Evolutionary conservation across 73 alveolate genomes (phyloP).

Genomic region (Paramecium octaurelia): DNA sequence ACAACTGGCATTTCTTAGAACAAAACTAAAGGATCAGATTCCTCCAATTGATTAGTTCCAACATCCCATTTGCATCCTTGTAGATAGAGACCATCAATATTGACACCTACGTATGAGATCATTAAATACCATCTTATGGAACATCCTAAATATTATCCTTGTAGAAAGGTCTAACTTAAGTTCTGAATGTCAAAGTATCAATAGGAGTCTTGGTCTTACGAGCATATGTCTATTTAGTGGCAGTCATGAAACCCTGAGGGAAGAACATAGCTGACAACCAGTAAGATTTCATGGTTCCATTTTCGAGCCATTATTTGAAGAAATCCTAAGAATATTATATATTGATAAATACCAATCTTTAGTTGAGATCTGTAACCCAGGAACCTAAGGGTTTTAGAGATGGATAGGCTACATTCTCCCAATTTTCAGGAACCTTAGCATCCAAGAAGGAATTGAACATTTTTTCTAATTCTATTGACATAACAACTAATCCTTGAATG

Average conservation of each 20-base stretch:
- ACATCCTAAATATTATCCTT: slow-evolving; percentile 70
- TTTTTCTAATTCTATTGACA: slow-evolving; percentile 91
- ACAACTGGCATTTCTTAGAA: slow-evolving; percentile 97
- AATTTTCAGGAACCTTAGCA: slow-evolving; percentile 86
- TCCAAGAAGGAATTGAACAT: slow-evolving; percentile 89
- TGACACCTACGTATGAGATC: slow-evolving; percentile 64
- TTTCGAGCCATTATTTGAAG: slow-evolving; percentile 93
- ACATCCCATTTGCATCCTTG: slow-evolving; percentile 99
- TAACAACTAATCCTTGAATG: slow-evolving; percentile 94
- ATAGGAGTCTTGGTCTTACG: slow-evolving; percentile 94
- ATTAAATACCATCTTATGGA: slow-evolving; percentile 88
- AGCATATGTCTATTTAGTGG: slow-evolving; percentile 95
- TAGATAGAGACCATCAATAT: slow-evolving; percentile 96
- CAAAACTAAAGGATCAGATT: slow-evolving; percentile 85
- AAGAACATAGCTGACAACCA: slow-evolving; percentile 99
- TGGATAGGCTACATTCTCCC: slow-evolving; percentile 95
- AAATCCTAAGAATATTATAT: slow-evolving; percentile 63
- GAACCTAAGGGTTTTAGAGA: slow-evolving; percentile 96
- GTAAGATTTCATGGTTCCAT: slow-evolving; percentile 94
- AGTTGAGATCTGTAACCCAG: slow-evolving; percentile 93
- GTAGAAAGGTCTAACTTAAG: slow-evolving; percentile 74
- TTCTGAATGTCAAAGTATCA: slow-evolving; percentile 91
- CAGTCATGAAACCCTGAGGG: slow-evolving; percentile 99
- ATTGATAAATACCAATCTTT: slow-evolving; percentile 65
- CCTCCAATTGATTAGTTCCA: slow-evolving; percentile 80